These are phyloP conservation scores for Rutstroemia sp. DNA, from an alignment of 2,329 filamentous ascomycete species.

Conservation along the genomic window DNA sequence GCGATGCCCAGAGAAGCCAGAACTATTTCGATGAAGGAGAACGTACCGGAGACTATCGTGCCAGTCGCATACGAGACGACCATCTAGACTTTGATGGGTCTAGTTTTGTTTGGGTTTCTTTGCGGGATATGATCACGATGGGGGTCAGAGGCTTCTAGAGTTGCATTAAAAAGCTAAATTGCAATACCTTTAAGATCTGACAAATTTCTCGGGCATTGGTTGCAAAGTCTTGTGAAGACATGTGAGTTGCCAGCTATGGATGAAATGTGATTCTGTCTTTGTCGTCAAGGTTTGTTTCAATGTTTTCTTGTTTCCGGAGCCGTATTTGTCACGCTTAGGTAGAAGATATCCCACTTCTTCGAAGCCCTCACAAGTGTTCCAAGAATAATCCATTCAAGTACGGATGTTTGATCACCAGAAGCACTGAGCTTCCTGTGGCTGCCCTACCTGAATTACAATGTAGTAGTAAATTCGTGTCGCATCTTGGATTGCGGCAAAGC, in stretches of 20 bases:
- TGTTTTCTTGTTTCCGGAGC: conserved; percentile 11
- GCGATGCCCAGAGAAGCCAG: conserved; percentile 70
- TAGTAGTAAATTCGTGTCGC: background rate
- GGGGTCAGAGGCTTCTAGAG: conserved; percentile 23
- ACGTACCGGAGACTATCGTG: conserved; percentile 83
- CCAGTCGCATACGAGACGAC: conserved; percentile 97
- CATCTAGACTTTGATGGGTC: conserved; percentile 54
- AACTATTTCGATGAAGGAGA: conserved; percentile 73
- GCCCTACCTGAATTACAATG: conserved; percentile 1
- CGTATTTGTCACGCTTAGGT: conserved; percentile 26
- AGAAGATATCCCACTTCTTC: conserved; percentile 22
- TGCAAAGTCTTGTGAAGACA: background rate
- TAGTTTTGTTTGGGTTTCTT: conserved; percentile 28
- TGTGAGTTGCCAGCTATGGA: background rate
- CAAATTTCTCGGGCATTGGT: background rate
- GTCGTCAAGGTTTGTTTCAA: background rate
- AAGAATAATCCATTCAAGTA: conserved; percentile 14
- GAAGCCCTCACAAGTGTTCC: conserved; percentile 25
- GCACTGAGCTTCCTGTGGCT: background rate
- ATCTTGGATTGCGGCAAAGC: background rate
- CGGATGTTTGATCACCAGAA: conserved; percentile 1
- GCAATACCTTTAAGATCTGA: conserved; percentile 27
- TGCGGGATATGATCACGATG: conserved; percentile 25
- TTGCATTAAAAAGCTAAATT: conserved; percentile 28
- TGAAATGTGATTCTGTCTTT: background rate